A percentile compares a stretch with the other conserved stretches of the same genome.
Conservation (phyloP, 768 basidiomycete genomes). For the Sporobolomyces roseus region DNA sequence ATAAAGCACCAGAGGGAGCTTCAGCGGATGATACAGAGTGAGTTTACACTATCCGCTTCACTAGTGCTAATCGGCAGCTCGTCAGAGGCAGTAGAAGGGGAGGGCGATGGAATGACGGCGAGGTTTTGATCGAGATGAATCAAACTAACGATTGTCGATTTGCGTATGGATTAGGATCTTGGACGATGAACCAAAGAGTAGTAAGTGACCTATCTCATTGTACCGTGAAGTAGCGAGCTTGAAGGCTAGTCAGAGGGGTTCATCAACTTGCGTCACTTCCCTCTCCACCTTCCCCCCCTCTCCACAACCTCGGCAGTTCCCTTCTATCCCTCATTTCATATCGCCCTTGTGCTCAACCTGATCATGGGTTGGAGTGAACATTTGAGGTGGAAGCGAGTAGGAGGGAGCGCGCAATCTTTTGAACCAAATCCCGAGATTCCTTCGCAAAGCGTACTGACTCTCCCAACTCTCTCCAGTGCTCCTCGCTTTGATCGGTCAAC, state of each 20-base stretch:
- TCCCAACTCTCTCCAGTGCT: conserved; percentile 25
- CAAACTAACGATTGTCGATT: conserved; percentile 2
- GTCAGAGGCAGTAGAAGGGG: background rate
- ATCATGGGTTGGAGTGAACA: too few relatives aligned
- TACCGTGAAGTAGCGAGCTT: conserved; percentile 62
- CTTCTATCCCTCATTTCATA: too few relatives aligned
- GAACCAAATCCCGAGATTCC: too few relatives aligned
- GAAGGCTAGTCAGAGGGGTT: conserved; percentile 46
- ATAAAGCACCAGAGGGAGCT: conserved; percentile 38
- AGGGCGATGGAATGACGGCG: too few relatives aligned
- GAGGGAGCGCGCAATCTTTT: too few relatives aligned
- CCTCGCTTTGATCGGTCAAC: conserved; percentile 7
- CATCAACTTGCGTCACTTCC: conserved; percentile 2
- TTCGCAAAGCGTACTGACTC: too few relatives aligned
- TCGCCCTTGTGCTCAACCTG: too few relatives aligned
- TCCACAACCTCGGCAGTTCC: conserved; percentile 24
- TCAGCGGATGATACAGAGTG: conserved; percentile 31
- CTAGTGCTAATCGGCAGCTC: too few relatives aligned
- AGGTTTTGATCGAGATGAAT: too few relatives aligned
- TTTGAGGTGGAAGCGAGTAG: too few relatives aligned
- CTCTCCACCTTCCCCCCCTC: conserved; percentile 4
- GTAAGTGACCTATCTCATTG: conserved; percentile 54
- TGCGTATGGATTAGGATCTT: conserved; percentile 14
- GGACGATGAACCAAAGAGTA: conserved; percentile 43
- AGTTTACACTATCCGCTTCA: background rate